phyloP scores from a whole-genome alignment of 108 stramenopile species.

The Fragilariopsis cylindrus region DNA sequence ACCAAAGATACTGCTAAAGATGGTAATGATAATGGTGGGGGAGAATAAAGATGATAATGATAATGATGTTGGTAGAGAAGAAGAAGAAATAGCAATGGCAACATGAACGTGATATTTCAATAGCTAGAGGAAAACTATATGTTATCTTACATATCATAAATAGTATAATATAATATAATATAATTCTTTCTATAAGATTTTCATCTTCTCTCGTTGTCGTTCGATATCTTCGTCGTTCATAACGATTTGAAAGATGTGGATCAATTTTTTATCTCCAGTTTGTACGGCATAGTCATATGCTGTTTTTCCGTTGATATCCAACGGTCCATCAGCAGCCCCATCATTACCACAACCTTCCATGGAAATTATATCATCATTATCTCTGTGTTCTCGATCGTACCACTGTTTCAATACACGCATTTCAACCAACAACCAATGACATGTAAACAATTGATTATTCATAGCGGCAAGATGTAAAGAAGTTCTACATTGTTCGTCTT shows the following conservation, averaged over 20 bases:
- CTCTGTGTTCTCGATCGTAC: constrained; percentile 22
- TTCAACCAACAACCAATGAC: constrained; percentile 67
- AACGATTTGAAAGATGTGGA: background rate
- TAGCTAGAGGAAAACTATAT: too few relatives aligned
- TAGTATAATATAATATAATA: too few relatives aligned
- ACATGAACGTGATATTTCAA: too few relatives aligned
- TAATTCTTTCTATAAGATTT: too few relatives aligned
- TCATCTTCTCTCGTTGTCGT: too few relatives aligned
- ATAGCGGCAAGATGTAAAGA: constrained; percentile 68
- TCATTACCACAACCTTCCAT: constrained; percentile 39
- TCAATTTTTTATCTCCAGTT: background rate
- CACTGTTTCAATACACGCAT: constrained; percentile 21
- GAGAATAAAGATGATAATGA: too few relatives aligned
- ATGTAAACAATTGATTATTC: constrained; percentile 46
- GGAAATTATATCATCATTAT: constrained; percentile 43
- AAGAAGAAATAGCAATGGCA: too few relatives aligned
- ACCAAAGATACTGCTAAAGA: too few relatives aligned
- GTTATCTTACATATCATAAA: too few relatives aligned
- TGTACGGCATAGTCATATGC: background rate
- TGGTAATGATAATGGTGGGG: too few relatives aligned
- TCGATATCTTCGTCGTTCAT: too few relatives aligned
- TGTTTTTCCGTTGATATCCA: constrained; percentile 2
- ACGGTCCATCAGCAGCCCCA: constrained; percentile 5
- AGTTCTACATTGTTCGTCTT: constrained; percentile 35
- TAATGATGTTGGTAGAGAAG: too few relatives aligned